Conservation (phyloP, 331 rosid species). For the Quercus lobata region DNA sequence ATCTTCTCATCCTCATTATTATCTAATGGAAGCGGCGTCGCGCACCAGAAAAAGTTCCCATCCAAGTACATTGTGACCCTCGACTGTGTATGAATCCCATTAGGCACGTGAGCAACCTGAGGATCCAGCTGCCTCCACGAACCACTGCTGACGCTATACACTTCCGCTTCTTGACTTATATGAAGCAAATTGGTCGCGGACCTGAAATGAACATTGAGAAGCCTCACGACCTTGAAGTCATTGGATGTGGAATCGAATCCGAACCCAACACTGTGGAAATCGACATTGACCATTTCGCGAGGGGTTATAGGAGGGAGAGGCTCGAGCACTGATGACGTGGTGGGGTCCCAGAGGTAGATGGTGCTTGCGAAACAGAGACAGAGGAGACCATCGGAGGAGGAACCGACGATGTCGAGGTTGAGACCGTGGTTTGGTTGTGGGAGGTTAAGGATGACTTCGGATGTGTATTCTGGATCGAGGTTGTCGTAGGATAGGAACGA, state of each 20-base stretch:
- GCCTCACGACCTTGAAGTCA: not conserved
- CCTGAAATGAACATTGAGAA: too few relatives aligned
- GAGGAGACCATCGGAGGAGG: not conserved
- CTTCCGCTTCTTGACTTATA: not conserved
- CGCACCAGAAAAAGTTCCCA: not conserved
- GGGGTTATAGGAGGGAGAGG: not conserved
- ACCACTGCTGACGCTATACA: too few relatives aligned
- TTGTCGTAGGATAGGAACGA: not conserved
- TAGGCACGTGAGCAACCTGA: too few relatives aligned
- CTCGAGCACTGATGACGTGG: not conserved
- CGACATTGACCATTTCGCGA: not conserved
- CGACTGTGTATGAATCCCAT: too few relatives aligned
- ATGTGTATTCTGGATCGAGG: too few relatives aligned
- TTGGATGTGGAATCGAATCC: not conserved
- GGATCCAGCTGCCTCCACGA: not conserved
- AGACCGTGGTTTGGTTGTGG: not conserved
- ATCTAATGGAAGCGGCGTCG: too few relatives aligned
- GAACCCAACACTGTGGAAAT: not conserved
- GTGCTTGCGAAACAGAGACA: not conserved
- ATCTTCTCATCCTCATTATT: not conserved
- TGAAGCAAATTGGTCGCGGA: not conserved
- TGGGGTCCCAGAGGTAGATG: not conserved
- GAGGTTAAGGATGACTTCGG: not conserved
- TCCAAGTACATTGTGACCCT: not conserved
- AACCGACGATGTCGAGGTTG: not conserved